A percentile compares a stretch with the other conserved stretches of the same genome.
Evolutionary conservation across 73 alveolate genomes (phyloP).

Genomic region (Effrenium voratum): DNA sequence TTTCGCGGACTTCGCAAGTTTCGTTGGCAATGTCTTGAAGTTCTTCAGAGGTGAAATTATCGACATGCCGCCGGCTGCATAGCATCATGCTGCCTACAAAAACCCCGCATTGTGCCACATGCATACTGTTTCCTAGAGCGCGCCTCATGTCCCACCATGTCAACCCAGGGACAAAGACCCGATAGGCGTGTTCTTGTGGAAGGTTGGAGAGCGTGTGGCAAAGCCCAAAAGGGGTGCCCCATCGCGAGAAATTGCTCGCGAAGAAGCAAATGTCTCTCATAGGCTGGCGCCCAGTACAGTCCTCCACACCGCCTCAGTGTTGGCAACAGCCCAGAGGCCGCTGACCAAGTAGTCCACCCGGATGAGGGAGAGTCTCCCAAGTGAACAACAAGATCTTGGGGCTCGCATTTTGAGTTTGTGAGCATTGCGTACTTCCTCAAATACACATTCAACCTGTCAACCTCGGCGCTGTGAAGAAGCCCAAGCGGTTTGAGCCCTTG

Average conservation of each 20-base stretch:
- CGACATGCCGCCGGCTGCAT: neutral
- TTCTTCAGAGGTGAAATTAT: neutral
- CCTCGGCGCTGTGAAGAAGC: neutral
- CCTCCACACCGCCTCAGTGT: neutral
- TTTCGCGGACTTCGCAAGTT: neutral
- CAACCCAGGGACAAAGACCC: neutral
- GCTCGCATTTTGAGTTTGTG: neutral
- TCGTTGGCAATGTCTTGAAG: neutral
- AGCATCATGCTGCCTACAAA: slow-evolving; percentile 8
- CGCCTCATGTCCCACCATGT: neutral
- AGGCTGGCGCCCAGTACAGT: neutral
- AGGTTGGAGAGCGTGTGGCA: neutral
- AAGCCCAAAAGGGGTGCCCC: neutral
- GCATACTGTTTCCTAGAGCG: slow-evolving; percentile 13
- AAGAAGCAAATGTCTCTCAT: neutral
- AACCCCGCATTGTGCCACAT: slow-evolving; percentile 12
- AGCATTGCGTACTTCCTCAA: neutral
- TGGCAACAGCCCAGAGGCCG: neutral
- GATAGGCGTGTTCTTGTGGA: neutral
- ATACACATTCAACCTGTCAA: neutral
- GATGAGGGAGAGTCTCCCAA: neutral
- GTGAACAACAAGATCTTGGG: neutral
- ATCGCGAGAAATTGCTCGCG: neutral
- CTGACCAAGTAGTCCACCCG: slow-evolving; percentile 28
- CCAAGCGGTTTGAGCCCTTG: neutral